phyloP scores from a whole-genome alignment of 2,329 filamentous ascomycete species.

The Aaosphaeria arxii region DNA sequence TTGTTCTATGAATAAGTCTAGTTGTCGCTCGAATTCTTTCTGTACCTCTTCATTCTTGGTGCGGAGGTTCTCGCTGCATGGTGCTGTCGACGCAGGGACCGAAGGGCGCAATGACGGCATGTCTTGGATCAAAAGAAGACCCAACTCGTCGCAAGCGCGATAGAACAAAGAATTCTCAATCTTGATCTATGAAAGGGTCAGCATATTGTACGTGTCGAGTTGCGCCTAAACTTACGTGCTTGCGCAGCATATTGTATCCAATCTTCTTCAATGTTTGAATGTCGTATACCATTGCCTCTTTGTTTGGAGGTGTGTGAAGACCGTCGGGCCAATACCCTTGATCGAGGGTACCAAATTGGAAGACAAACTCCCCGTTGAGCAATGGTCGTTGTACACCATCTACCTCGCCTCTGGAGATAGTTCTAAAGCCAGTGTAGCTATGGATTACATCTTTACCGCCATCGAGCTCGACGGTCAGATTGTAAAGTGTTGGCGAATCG shows the following conservation, averaged over 20 bases:
- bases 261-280: conserved; percentile 61
- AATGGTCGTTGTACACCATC: conserved; percentile 60
- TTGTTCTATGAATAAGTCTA: conserved; percentile 60
- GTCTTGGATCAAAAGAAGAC: conserved; percentile 67
- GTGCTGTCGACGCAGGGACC: conserved; percentile 13
- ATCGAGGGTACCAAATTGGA: conserved; percentile 66
- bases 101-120: conserved; percentile 61
- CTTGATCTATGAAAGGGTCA: conserved; percentile 55
- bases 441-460: conserved; percentile 48
- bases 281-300: conserved; percentile 67
- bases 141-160: conserved; percentile 63
- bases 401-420: conserved; percentile 55
- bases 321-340: conserved; percentile 73
- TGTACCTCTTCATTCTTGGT: conserved; percentile 48
- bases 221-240: conserved; percentile 55
- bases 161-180: conserved; percentile 67
- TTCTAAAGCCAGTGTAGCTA: conserved; percentile 70
- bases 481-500: conserved; percentile 61
- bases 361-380: conserved; percentile 67
- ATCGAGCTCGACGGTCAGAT: conserved; percentile 55
- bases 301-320: conserved; percentile 61
- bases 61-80: conserved; percentile 1
- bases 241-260: conserved; percentile 69
- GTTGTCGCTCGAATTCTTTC: conserved; percentile 62
- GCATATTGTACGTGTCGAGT: neutral